These are phyloP conservation scores for Hansenula anomala DNA, from an alignment of 1,139 yeast species.

Conservation along the genomic window DNA sequence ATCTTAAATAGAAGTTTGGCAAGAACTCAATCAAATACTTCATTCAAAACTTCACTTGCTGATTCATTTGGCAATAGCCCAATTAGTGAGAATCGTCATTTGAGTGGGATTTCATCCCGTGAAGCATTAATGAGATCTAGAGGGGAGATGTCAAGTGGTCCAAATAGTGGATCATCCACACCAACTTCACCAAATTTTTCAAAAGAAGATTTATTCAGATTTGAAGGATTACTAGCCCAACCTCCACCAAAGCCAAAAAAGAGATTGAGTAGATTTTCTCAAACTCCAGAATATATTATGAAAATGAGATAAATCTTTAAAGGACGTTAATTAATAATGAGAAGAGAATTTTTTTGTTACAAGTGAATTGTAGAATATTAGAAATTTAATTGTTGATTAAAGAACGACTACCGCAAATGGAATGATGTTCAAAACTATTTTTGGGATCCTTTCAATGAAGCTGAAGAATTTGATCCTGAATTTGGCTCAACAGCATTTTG, in stretches of 20 bases:
- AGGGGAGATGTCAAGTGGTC: conserved; percentile 10
- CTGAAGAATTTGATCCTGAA: too few relatives aligned
- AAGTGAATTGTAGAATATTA: too few relatives aligned
- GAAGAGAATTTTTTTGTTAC: too few relatives aligned
- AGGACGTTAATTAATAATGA: not conserved
- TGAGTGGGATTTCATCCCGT: conserved; percentile 18
- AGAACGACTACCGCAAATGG: too few relatives aligned
- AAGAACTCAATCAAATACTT: conserved; percentile 67
- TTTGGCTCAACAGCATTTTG: too few relatives aligned
- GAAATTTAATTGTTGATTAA: too few relatives aligned
- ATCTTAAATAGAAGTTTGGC: conserved; percentile 73
- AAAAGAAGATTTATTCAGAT: conserved; percentile 30
- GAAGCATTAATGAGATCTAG: conserved; percentile 9
- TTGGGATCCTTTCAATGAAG: too few relatives aligned
- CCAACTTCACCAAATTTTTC: conserved; percentile 17
- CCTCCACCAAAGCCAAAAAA: conserved; percentile 12
- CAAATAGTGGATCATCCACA: conserved; percentile 15
- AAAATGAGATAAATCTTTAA: not conserved
- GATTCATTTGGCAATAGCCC: conserved; percentile 43
- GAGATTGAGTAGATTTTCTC: conserved; percentile 14
- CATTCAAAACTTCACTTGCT: conserved; percentile 71
- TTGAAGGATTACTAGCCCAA: conserved; percentile 30
- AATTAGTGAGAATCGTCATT: conserved; percentile 20
- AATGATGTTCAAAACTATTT: too few relatives aligned
- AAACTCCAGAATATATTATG: conserved; percentile 14